Percentiles rank a stretch among this genome's conserved stretches.
Conservation (phyloP, 1,284 basidiomycete genomes). For the Malassezia japonica region DNA sequence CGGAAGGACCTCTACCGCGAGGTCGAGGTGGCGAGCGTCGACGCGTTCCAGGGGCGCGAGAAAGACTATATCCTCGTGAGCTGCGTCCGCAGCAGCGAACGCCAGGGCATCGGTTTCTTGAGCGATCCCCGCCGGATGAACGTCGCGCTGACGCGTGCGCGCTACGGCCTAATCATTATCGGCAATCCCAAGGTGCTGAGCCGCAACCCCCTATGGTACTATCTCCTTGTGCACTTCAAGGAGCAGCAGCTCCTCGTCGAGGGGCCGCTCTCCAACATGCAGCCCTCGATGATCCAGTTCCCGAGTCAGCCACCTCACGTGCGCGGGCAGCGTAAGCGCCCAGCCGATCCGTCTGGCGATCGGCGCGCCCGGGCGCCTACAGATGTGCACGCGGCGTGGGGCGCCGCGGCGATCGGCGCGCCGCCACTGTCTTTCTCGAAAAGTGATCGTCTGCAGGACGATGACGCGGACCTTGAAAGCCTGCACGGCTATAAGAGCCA, state of each 20-base stretch:
- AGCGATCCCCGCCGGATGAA: conserved; percentile 94
- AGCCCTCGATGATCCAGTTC: conserved; percentile 97
- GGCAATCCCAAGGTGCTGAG: conserved; percentile 97
- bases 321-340: conserved; percentile 61
- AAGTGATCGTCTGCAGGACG: conserved; percentile 4
- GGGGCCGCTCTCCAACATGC: conserved; percentile 88
- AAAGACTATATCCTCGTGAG: conserved; percentile 99
- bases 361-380: neutral
- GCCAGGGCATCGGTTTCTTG: conserved; percentile 98
- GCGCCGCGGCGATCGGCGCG: neutral
- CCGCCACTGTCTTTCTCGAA: conserved; percentile 1
- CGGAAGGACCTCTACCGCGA: conserved; percentile 99
- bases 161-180: conserved; percentile 93
- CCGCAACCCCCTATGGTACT: conserved; percentile 85
- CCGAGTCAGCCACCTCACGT: conserved; percentile 50
- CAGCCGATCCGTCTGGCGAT: conserved; percentile 15
- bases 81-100: conserved; percentile 98
- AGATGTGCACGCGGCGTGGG: conserved; percentile 3
- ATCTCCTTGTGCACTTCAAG: conserved; percentile 95
- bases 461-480: conserved; percentile 22
- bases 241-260: conserved; percentile 89
- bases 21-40: conserved; percentile 95
- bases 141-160: conserved; percentile 91
- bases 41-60: conserved; percentile 98
- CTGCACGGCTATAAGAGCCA: conserved; percentile 37